Conservation (phyloP, 306 rosid species). For the Carpinus viminea region DNA sequence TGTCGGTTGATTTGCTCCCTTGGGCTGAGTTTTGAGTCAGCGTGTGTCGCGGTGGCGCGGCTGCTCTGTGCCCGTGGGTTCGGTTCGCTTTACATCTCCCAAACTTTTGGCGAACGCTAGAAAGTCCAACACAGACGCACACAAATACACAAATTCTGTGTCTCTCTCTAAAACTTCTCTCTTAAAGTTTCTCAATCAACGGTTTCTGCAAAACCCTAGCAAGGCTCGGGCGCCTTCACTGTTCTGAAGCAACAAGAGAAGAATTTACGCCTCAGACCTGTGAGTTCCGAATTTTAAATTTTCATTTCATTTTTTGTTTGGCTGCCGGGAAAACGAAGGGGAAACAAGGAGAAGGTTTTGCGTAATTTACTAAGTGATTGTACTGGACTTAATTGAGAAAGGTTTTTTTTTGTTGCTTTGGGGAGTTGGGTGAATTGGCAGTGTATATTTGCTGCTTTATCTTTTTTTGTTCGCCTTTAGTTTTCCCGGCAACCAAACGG, state of each 20-base stretch:
- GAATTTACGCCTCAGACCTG: slow-evolving; percentile 31
- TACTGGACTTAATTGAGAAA: slow-evolving; percentile 12
- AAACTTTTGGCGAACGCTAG: slow-evolving; percentile 30
- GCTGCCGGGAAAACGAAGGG: slow-evolving; percentile 10
- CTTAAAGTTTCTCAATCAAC: slow-evolving; percentile 31
- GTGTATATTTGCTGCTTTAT: slow-evolving; percentile 17
- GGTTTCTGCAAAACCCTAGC: slow-evolving; percentile 69
- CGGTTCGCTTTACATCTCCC: slow-evolving; percentile 34
- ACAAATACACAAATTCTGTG: neutral
- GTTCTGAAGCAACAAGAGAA: neutral
- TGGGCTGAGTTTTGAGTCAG: slow-evolving; percentile 34
- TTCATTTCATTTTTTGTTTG: slow-evolving; percentile 9
- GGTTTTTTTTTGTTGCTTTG: neutral
- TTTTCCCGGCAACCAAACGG: neutral
- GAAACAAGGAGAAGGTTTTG: neutral
- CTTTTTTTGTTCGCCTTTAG: neutral
- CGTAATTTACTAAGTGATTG: neutral
- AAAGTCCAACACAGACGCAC: slow-evolving; percentile 5
- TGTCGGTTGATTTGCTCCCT: slow-evolving; percentile 38
- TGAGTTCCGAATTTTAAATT: slow-evolving; percentile 37
- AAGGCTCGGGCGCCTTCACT: slow-evolving; percentile 47
- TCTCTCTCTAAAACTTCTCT: slow-evolving; percentile 2
- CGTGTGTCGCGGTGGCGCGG: slow-evolving; percentile 41
- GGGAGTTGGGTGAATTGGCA: neutral
- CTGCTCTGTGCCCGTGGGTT: slow-evolving; percentile 26